phyloP scores from a whole-genome alignment of 2,329 filamentous ascomycete genomes.

The Fusarium circinatum region DNA sequence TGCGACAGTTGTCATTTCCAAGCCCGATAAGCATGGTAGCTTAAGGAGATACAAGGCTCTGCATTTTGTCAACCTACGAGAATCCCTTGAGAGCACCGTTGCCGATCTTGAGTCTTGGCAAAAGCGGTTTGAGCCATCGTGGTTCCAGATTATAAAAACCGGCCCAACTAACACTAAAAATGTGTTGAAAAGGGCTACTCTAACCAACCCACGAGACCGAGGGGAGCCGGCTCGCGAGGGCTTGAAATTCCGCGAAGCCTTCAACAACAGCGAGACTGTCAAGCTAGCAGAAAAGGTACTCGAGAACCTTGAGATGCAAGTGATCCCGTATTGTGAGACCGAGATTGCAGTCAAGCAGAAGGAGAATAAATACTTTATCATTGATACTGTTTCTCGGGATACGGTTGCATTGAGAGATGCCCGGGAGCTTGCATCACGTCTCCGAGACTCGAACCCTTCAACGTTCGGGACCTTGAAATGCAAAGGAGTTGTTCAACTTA shows the following conservation, averaged over 20 bases:
- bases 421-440: background rate
- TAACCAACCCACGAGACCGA: background rate
- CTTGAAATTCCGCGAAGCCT: background rate
- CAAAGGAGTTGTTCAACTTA: background rate
- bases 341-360: background rate
- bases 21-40: background rate
- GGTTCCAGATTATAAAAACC: background rate
- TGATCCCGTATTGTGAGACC: background rate
- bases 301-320: background rate
- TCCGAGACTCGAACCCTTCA: background rate
- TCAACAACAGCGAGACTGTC: background rate
- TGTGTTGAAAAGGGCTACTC: background rate
- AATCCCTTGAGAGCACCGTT: background rate
- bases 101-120: slow-evolving; percentile 1
- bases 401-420: background rate
- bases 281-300: background rate
- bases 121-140: background rate
- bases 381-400: background rate
- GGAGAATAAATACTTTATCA: background rate
- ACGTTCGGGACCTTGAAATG: background rate
- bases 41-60: background rate
- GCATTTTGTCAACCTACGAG: background rate
- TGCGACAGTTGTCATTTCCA: background rate
- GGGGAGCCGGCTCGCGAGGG: background rate
- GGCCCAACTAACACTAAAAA: background rate